Conservation (phyloP, 805 yeast genomes). For the Naumovozyma baii region DNA sequence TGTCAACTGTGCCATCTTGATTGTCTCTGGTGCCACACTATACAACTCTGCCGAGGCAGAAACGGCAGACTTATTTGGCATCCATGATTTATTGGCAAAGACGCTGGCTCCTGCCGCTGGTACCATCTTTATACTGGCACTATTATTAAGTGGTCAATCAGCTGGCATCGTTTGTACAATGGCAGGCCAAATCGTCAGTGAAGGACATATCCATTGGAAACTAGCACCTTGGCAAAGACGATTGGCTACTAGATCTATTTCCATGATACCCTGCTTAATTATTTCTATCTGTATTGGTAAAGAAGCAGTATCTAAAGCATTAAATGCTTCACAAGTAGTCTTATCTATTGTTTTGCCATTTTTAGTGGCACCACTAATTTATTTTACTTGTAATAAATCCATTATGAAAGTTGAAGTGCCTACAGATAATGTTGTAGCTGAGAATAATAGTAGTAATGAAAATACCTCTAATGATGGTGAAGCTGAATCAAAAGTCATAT, state of each 20-base stretch:
- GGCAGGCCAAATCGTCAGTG: conserved; percentile 87
- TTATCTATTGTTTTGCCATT: conserved; percentile 76
- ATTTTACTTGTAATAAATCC: conserved; percentile 60
- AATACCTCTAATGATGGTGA: not conserved
- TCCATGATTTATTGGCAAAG: conserved; percentile 51
- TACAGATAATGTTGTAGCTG: conserved; percentile 1
- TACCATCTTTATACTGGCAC: conserved; percentile 72
- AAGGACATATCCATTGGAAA: conserved; percentile 81
- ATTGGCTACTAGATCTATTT: conserved; percentile 62
- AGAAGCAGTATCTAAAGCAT: conserved; percentile 57
- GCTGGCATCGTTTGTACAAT: conserved; percentile 91
- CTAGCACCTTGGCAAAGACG: conserved; percentile 74
- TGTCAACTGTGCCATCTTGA: conserved; percentile 73
- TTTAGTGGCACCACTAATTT: conserved; percentile 74
- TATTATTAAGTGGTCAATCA: conserved; percentile 76
- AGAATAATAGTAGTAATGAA: not conserved
- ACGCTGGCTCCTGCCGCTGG: conserved; percentile 72
- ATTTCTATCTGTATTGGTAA: conserved; percentile 67
- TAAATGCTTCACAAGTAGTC: conserved; percentile 81
- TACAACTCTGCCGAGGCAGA: conserved; percentile 60
- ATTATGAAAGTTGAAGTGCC: conserved; percentile 53
- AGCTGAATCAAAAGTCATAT: conserved; percentile 28
- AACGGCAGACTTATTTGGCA: conserved; percentile 74
- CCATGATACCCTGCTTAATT: conserved; percentile 71
- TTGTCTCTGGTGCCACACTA: conserved; percentile 73